These are phyloP conservation scores for Tuber melanosporum DNA, from an alignment of 495 filamentous ascomycete genomes.

Conservation along the genomic window DNA sequence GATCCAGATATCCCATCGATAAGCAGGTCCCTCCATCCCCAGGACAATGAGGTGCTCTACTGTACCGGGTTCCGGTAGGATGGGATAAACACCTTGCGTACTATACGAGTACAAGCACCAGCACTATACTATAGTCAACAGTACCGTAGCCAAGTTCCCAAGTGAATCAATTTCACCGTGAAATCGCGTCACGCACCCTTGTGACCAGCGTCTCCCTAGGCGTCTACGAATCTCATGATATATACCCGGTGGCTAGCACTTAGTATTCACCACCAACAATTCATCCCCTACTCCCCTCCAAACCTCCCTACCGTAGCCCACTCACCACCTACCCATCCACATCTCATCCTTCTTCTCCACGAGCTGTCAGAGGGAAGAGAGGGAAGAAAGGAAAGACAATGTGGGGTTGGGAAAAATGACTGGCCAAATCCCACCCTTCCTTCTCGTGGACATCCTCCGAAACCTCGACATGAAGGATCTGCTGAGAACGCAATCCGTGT, in stretches of 20 bases:
- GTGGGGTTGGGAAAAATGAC: not conserved
- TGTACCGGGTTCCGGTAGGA: not conserved
- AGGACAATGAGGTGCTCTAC: not conserved
- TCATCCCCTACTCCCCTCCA: not conserved
- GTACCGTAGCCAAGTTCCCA: not conserved
- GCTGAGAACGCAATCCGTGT: not conserved
- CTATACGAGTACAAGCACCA: no score
- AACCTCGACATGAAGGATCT: constrained; percentile 12
- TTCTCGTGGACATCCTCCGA: constrained; percentile 18
- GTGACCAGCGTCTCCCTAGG: not conserved
- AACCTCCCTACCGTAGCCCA: not conserved
- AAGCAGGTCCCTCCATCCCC: not conserved
- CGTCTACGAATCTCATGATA: not conserved
- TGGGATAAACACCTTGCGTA: not conserved
- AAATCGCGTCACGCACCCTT: not conserved
- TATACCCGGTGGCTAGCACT: not conserved
- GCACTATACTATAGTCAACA: not conserved
- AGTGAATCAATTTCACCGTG: not conserved
- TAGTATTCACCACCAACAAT: not conserved
- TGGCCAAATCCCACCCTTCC: constrained; percentile 12
- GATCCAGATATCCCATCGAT: not conserved
- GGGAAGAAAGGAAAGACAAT: not conserved
- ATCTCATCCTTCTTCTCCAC: not conserved
- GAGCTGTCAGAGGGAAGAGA: not conserved
- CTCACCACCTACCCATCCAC: not conserved